Conservation (phyloP, 2,329 filamentous ascomycete species). For the Fusarium nisikadoi region DNA sequence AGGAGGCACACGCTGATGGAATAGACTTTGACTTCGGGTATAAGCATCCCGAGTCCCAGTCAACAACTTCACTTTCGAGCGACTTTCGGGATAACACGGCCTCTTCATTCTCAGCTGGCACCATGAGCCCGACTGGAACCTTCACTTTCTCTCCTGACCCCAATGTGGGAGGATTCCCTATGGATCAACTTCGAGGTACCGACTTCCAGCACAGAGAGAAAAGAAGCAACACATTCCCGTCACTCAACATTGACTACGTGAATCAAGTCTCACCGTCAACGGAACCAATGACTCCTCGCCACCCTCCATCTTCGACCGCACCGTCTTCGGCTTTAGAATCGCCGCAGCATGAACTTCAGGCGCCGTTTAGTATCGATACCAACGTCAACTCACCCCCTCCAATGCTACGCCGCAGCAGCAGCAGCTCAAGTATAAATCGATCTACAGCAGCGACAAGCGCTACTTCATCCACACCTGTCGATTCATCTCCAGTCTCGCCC, state of each 20-base stretch:
- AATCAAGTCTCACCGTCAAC: slow-evolving; percentile 53
- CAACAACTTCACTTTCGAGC: slow-evolving; percentile 48
- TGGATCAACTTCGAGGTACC: slow-evolving; percentile 54
- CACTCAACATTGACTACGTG: slow-evolving; percentile 70
- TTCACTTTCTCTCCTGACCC: slow-evolving; percentile 82
- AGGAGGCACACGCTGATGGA: slow-evolving; percentile 66
- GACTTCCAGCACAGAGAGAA: slow-evolving; percentile 74
- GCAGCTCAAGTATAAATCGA: slow-evolving; percentile 50
- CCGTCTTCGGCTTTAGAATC: slow-evolving; percentile 65
- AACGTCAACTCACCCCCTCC: slow-evolving; percentile 53
- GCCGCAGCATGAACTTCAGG: slow-evolving; percentile 58
- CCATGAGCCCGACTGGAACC: slow-evolving; percentile 78
- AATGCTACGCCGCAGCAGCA: slow-evolving; percentile 49
- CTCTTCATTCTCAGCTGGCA: slow-evolving; percentile 76
- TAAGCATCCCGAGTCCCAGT: slow-evolving; percentile 49
- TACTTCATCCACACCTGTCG: slow-evolving; percentile 49
- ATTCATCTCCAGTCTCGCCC: slow-evolving; percentile 71
- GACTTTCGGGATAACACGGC: slow-evolving; percentile 48
- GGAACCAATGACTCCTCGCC: slow-evolving; percentile 63
- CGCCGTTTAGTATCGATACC: slow-evolving; percentile 58
- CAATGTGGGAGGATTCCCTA: slow-evolving; percentile 71
- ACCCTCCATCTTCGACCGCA: slow-evolving; percentile 58
- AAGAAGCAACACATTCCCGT: slow-evolving; percentile 87
- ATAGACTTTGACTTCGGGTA: slow-evolving; percentile 50
- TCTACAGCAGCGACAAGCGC: slow-evolving; percentile 32